Evolutionary conservation across 345 rosid genomes (phyloP), one percentile per base, ranked within the genome.

Genomic region (Lagerstroemia speciosa): DNA sequence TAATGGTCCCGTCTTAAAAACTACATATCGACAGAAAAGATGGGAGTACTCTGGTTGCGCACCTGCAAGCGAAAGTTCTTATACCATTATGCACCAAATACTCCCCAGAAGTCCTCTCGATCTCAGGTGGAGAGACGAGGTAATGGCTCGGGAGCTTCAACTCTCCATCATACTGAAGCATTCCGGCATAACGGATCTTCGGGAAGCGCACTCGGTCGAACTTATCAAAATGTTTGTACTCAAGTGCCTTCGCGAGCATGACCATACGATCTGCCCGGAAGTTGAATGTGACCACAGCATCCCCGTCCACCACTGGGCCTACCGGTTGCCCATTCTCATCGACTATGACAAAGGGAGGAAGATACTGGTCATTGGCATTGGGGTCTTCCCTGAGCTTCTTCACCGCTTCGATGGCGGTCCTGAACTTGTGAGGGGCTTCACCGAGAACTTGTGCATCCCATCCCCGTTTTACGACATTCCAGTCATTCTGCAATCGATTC

Each of bases 391-490:
- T 86, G 72, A 94, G 68, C 48, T 78, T 91, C 87, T 89, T 88
- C 58, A 91, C 84, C n/a, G 99, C 99, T 78, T 94, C 98, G 71
- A 89, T 78, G 12, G 95, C 96, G 75, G 58, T 88, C 53, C 40
- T 85, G 70, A 94, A 94, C 76, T 91, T 89, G 86, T 94, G 66
- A 4, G 95, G 99, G 64, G 99, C 99, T 87, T 94, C 96, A 24
- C 99, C 99, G 32, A 94, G 96, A 78, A 94, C 96, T 72, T 94
- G 99, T 68, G 99, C 99, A 79, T 94, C 96, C 99, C 99, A 94
- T 65, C 99, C 99, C 64, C 98, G 80, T 70, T 94, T 94, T 26
- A 91, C 89, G 65, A 94, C 99, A 67, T 71, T 69, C 97, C 97
- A 94, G 69, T 94, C 99, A 74, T 94, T 94, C 99, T 94, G 81